A percentile compares a stretch with the other conserved stretches of the same genome.
phyloP scores from a whole-genome alignment of 2,329 filamentous ascomycete genomes.

The Aspergillus sp. region DNA sequence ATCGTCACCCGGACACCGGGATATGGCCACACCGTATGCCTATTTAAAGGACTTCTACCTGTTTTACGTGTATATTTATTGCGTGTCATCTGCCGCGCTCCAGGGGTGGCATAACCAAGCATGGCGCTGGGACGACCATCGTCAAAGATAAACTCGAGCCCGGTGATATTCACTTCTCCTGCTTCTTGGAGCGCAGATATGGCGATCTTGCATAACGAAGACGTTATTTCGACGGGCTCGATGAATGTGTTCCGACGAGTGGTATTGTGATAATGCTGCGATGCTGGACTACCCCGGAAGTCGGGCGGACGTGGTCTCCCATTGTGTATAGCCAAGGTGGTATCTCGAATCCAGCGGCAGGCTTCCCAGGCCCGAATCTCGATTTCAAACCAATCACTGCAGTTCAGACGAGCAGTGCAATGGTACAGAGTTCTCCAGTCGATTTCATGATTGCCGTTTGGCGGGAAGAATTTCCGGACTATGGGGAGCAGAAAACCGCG shows the following conservation, averaged over 20 bases:
- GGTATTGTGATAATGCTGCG: constrained; percentile 13
- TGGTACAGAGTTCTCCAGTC: constrained; percentile 13
- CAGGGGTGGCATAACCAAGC: constrained; percentile 4
- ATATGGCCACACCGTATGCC: neutral
- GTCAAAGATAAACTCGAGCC: constrained; percentile 7
- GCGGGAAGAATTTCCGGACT: neutral
- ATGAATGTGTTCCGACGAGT: neutral
- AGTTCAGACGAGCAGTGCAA: constrained; percentile 2
- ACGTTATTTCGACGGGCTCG: neutral
- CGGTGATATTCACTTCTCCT: constrained; percentile 1
- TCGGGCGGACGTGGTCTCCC: constrained; percentile 1
- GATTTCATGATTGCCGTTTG: neutral
- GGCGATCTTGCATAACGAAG: neutral
- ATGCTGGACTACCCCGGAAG: constrained; percentile 5
- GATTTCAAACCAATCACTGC: neutral
- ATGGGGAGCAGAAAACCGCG: constrained; percentile 6
- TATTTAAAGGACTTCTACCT: neutral
- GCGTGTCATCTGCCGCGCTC: neutral
- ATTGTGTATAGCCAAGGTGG: neutral
- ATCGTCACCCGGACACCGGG: neutral
- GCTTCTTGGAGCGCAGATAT: constrained; percentile 3
- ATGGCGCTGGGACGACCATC: neutral
- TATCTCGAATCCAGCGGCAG: constrained; percentile 11
- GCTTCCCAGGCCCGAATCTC: constrained; percentile 4
- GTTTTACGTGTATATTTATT: neutral